Evolutionary conservation across 495 filamentous ascomycete species (phyloP), one percentile per base, ranked within the genome.

Genomic region (Aspergillus olivimuriae): DNA sequence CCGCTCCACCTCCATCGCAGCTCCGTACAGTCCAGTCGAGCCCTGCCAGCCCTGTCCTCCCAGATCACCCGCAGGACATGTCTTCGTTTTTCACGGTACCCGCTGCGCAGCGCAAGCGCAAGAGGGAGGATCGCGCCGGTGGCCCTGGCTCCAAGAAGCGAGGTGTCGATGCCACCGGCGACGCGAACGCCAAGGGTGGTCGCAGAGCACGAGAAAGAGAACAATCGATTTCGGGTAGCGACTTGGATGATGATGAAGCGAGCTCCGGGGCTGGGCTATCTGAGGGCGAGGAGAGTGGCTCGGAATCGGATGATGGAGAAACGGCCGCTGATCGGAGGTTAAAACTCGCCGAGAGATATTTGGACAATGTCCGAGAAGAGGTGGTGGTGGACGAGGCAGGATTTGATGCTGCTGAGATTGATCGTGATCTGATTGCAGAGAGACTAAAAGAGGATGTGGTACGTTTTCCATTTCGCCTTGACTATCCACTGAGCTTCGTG

Each of bases 361-460:
- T 98, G 34, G 85, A 94, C 14, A 95, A 94, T 57, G 82, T 95
- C 39, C 75, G 81, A 38, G 76, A 85, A 39, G 89, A 96, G 57
- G 85, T n/a, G n/a, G n/a, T n/a, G n/a, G n/a, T 94, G 19, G 79
- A 85, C 39, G 82, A 84, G 56, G 75, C 70, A 39, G 92, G 87
- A 4, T 97, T 95, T 53, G 88, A 98, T 67, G 92, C 92, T 3
- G 89, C 82, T 47, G 83, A 96, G 15, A 87, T 98, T 34, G 92
- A 97, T 64, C 73, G 82, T 33, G 89, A 97, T 52, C 72, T 95
- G 38, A 92, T 97, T 54, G 89, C 92, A 4, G 82, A 91, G 55
- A 72, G 91, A 46, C 66, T 97, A 46, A 81, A 89, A 60, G 86
- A 96, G 65, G 92, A 95, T 61, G 89, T 89, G 33, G 74, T 77